Base-by-base conservation (phyloP, 371 early-diverging fungal species). In the Lichtheimia corymbifera region DNA sequence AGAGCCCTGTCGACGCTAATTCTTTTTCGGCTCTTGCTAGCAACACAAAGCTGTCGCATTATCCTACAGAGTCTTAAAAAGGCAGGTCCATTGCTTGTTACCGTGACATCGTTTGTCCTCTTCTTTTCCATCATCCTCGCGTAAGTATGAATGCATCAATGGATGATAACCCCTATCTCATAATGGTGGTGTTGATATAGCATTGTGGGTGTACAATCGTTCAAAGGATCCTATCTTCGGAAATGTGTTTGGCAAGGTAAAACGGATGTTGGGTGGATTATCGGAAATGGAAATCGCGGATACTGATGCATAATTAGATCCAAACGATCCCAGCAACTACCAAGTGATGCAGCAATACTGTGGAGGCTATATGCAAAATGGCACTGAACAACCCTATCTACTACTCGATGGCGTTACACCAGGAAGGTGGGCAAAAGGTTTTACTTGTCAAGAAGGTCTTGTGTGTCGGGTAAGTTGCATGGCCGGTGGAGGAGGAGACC, bases 101-200 rank as follows among this genome's bases (percentile, higher is more conserved):
- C 85, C 45, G 83, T 87, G 17, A 60, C 74, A 9, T 77, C 83
- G 27, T 88, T 86, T 65, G 82, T 88, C 11, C 64, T 76, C 5
- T 88, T 86, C 65, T 88, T 88, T 45, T 85, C 85, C 57, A 65
- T 87, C 15, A 67, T 88, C 24, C 86, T 87, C 65, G 83, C 82
- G 82, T 82, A 77, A 63, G 73, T 56, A 51, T 47, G 47, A 18
- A 47, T 0, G 47, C 5, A 9, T n/a, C 45, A 5, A 18, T 18
- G 17, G 45, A 1, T 18, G 56, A 17, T 18, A 22, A 40, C 43
- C 13, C 22, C 22, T 1, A 22, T 22, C 22, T 22, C 22, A 20
- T 58, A 5, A 20, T 20, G 1, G 17, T 61, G 24, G 14, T 43
- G 20, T 18, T 22, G 22, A 53, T n/a, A 15, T 41, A 86, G 86